Conservation (phyloP, 345 rosid genomes). For the Crucihimalaya himalaica region DNA sequence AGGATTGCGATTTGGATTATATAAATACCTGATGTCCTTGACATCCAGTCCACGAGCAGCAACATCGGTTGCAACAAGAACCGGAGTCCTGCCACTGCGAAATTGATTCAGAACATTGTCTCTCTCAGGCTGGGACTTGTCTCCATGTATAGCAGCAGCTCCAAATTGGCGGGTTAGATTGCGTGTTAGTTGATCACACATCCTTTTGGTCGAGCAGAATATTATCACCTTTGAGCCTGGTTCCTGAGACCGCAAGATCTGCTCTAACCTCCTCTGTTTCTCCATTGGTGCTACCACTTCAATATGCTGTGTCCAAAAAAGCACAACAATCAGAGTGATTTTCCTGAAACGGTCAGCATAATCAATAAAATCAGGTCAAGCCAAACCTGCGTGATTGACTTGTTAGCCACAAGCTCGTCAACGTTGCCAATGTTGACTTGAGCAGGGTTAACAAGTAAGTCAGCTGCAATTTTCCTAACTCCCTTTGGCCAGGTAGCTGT, state of each 20-base stretch:
- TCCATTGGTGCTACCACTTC: conserved; percentile 81
- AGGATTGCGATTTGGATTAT: neutral
- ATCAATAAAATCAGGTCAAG: conserved; percentile 10
- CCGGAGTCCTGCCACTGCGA: conserved; percentile 75
- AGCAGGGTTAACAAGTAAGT: conserved; percentile 84
- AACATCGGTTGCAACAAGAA: conserved; percentile 91
- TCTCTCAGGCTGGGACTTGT: conserved; percentile 87
- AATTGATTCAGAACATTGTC: conserved; percentile 77
- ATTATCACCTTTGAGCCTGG: conserved; percentile 81
- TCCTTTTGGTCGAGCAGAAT: conserved; percentile 85
- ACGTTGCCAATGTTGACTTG: conserved; percentile 97
- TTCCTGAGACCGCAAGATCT: conserved; percentile 83
- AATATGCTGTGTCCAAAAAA: conserved; percentile 54
- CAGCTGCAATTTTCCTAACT: conserved; percentile 97
- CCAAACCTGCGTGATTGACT: conserved; percentile 92
- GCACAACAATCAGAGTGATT: conserved; percentile 8
- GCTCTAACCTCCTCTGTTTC: conserved; percentile 90
- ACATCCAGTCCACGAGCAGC: conserved; percentile 92
- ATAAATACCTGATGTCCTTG: conserved; percentile 78
- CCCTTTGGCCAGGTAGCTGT: conserved; percentile 99
- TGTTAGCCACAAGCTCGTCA: conserved; percentile 98
- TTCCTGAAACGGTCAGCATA: neutral
- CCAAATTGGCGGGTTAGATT: conserved; percentile 72
- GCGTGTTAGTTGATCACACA: conserved; percentile 89
- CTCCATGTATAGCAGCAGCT: conserved; percentile 93